Evolutionary conservation across 805 yeast genomes (phyloP).

Genomic region (Metschnikowia peoriensis): DNA sequence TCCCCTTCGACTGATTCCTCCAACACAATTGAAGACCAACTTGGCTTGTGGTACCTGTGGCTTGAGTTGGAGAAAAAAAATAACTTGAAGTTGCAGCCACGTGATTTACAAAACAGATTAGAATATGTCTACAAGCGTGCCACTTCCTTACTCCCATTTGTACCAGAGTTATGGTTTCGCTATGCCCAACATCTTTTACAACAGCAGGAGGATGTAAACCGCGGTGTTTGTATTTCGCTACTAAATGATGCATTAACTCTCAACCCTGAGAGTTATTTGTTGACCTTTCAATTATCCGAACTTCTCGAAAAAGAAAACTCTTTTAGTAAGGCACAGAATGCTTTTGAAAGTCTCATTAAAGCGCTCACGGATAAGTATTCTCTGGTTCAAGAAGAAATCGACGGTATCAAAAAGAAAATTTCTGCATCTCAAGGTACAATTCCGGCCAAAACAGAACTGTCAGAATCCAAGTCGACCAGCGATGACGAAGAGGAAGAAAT

Average conservation of each 20-base stretch:
- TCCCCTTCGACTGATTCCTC: conserved; percentile 21
- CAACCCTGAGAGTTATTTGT: conserved; percentile 68
- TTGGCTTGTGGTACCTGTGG: conserved; percentile 69
- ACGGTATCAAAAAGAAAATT: conserved; percentile 17
- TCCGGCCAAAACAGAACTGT: conserved; percentile 2
- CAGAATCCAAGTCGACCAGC: conserved; percentile 11
- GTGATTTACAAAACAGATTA: conserved; percentile 50
- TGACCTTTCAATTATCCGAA: conserved; percentile 69
- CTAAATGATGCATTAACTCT: conserved; percentile 55
- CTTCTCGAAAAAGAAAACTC: conserved; percentile 59
- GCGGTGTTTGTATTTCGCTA: conserved; percentile 43
- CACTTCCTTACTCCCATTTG: conserved; percentile 56
- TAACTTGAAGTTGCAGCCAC: conserved; percentile 57
- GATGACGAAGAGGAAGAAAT: conserved; percentile 22
- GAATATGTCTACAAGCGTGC: conserved; percentile 74
- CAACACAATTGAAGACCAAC: conserved; percentile 37
- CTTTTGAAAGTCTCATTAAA: conserved; percentile 52
- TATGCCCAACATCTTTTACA: conserved; percentile 40
- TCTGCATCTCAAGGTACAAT: conserved; percentile 6
- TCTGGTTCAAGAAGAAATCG: conserved; percentile 22
- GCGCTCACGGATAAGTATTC: conserved; percentile 40
- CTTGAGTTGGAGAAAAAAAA: conserved; percentile 75
- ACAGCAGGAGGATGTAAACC: conserved; percentile 38
- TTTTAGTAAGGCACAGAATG: conserved; percentile 46
- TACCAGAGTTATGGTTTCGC: conserved; percentile 77